Base-by-base conservation (phyloP, 352 stramenopile genomes). In the Pythium rishiriense region DNA sequence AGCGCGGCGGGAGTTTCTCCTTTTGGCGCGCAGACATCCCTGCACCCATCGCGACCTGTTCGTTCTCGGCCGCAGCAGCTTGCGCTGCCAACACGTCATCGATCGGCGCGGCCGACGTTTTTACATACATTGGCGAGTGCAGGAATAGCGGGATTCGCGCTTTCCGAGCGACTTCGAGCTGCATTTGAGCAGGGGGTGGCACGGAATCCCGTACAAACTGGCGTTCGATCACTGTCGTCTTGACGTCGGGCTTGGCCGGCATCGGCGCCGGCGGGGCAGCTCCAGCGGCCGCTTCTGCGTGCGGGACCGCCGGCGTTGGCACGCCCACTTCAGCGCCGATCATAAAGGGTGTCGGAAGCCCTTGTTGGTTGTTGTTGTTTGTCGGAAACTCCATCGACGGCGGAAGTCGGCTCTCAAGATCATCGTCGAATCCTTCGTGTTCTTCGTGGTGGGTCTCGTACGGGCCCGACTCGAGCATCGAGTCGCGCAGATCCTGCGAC, bases 121-220 rank as follows among this genome's bases (percentile, higher is more conserved):
- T 88, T 21, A 93, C 85, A 68, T 93, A 93, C 84, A 95, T 91
- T 10, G 86, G 86, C 26, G 86, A 93, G 68, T 95, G 86, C 47
- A 95, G 53, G 65, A 95, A 95, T 12, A 95, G 59, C 41, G 86
- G 86, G 24, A 95, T 95, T 0, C 85, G 76, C 26, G 86, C 86
- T 61, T 93, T 93, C 8, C 83, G 78, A 10, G 86, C 86, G 2
- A 95, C 83, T 43, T 95, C 84, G 3, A 95, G 73, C 64, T 95
- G 86, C 86, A 95, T 95, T 59, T 95, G 86, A 28, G 86, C 86
- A 0, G 86, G 86, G 22, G 85, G 86, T 25, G 86, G 74, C 10
- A 90, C 79, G 0, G 71, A 68, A 47, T 87, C 69, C 15, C 80
- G 77, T 46, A 90, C 83, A 59, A 92, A 92, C 55, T 87, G 83